These are phyloP conservation scores for Nematocida sp. DNA, from an alignment of 371 early-diverging fungal species.

Conservation along the genomic window DNA sequence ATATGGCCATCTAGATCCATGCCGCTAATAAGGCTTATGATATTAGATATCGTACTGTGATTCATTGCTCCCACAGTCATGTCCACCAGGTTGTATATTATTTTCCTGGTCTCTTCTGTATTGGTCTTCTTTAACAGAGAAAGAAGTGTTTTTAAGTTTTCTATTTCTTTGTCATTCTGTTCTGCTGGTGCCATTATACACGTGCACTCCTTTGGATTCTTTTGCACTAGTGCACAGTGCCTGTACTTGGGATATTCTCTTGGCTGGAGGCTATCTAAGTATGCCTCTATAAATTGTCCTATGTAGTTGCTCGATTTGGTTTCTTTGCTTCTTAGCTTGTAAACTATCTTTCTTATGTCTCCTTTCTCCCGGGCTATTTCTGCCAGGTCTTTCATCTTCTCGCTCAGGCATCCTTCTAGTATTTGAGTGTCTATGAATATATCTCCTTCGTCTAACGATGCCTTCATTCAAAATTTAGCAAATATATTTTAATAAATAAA, in stretches of 20 bases:
- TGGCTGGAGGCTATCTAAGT: neutral
- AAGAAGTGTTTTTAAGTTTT: neutral
- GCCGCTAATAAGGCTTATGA: neutral
- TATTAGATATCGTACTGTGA: neutral
- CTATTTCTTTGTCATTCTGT: neutral
- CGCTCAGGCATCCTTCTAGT: neutral
- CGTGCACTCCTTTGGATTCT: neutral
- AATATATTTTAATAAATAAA: too few species aligned
- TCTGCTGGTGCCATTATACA: neutral
- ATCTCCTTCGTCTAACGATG: neutral
- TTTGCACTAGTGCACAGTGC: neutral
- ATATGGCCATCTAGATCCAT: neutral
- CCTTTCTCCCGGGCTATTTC: neutral
- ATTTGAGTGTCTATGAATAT: neutral
- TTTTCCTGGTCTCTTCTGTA: neutral
- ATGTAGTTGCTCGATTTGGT: neutral
- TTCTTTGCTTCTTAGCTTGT: slow-evolving; percentile 6
- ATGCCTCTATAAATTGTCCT: neutral
- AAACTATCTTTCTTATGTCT: slow-evolving; percentile 8
- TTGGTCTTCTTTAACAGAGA: neutral
- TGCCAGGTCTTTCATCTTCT: neutral
- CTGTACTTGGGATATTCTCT: neutral
- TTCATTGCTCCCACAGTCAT: neutral
- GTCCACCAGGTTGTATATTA: neutral
- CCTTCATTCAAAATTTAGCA: slow-evolving; percentile 24